Conservation (phyloP, 2,329 filamentous ascomycete species). For the Apiospora pterosperma region DNA sequence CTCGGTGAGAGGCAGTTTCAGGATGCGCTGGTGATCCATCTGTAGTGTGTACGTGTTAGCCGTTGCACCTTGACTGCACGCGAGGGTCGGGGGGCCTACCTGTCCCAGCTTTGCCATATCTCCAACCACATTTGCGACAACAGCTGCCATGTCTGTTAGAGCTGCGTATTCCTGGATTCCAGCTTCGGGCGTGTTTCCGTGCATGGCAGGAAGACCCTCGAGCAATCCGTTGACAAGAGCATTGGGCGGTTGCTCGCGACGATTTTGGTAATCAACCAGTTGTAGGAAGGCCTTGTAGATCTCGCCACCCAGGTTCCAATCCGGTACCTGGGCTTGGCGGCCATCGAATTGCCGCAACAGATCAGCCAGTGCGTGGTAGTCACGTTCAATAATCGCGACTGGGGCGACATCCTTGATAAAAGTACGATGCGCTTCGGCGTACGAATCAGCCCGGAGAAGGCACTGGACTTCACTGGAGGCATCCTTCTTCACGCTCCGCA, state of each 20-base stretch:
- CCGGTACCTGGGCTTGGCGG: conserved; percentile 57
- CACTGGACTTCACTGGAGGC: conserved; percentile 71
- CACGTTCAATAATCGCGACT: conserved; percentile 73
- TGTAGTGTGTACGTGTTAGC: conserved; percentile 9
- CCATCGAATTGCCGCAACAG: conserved; percentile 71
- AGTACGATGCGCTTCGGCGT: conserved; percentile 78
- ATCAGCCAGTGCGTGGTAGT: conserved; percentile 66
- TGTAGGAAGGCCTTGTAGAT: conserved; percentile 67
- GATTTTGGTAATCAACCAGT: conserved; percentile 40
- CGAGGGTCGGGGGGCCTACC: conserved; percentile 17
- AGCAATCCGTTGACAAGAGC: conserved; percentile 54
- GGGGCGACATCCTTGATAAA: conserved; percentile 81
- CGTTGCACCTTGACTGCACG: not conserved
- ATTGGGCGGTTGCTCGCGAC: conserved; percentile 35
- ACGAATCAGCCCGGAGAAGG: conserved; percentile 73
- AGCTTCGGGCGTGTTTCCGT: conserved; percentile 34
- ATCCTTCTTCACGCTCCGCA: conserved; percentile 69
- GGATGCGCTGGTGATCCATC: conserved; percentile 27
- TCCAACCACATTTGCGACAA: conserved; percentile 29
- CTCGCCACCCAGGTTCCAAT: conserved; percentile 77
- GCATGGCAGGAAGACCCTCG: conserved; percentile 53
- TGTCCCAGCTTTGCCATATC: conserved; percentile 24
- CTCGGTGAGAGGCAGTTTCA: conserved; percentile 29
- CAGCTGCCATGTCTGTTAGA: conserved; percentile 30
- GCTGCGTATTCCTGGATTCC: conserved; percentile 29